Percentiles rank a stretch among this genome's conserved stretches.
These are phyloP conservation scores for Lasiodiplodia gonubiensis DNA, from an alignment of 2,329 filamentous ascomycete genomes.

Conservation along the genomic window DNA sequence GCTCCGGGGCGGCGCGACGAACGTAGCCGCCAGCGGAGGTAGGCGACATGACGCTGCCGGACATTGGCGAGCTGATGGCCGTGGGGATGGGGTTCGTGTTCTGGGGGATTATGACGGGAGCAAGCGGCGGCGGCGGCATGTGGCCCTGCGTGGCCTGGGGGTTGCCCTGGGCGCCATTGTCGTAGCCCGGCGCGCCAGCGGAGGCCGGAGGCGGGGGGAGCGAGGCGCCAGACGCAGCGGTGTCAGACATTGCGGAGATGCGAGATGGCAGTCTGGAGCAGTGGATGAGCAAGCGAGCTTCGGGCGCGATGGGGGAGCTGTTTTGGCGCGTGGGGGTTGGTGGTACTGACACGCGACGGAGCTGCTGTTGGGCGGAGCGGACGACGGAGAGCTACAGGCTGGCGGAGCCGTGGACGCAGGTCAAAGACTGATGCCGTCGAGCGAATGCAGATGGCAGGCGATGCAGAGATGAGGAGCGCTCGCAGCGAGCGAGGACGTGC, in stretches of 20 bases:
- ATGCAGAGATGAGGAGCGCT: conserved; percentile 2
- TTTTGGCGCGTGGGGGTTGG: conserved; percentile 26
- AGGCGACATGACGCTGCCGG: conserved; percentile 80
- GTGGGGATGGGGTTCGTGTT: conserved; percentile 96
- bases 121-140: conserved; percentile 88
- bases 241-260: conserved; percentile 74
- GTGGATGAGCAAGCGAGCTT: conserved; percentile 27
- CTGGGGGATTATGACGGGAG: conserved; percentile 84
- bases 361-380: conserved; percentile 4
- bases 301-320: conserved; percentile 21
- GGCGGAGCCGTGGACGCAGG: neutral
- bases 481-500: conserved; percentile 12
- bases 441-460: conserved; percentile 14
- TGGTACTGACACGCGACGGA: conserved; percentile 28
- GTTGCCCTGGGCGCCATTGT: conserved; percentile 74
- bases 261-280: conserved; percentile 25
- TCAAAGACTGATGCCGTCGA: conserved; percentile 5
- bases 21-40: conserved; percentile 80
- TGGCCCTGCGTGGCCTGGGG: conserved; percentile 72
- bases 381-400: neutral
- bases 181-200: conserved; percentile 76
- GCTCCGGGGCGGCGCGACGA: conserved; percentile 91
- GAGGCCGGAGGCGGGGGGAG: conserved; percentile 74
- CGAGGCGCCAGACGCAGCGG: conserved; percentile 65
- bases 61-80: conserved; percentile 87